phyloP scores from a whole-genome alignment of 176 grass and related monocot species.

The Canna indica region DNA sequence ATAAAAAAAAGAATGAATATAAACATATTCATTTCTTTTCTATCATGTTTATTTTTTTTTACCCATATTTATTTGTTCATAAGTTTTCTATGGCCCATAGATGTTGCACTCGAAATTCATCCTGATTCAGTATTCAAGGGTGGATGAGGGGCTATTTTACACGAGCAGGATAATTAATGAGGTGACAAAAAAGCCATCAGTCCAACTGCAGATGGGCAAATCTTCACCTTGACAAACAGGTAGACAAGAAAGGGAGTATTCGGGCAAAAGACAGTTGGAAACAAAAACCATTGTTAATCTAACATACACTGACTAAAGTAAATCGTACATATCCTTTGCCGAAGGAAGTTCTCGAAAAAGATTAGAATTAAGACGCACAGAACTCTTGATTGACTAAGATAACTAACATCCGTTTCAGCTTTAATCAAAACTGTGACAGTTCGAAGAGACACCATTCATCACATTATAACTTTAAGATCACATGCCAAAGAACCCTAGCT shows the following conservation, averaged over 20 bases:
- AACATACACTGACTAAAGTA: not conserved
- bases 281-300: not conserved
- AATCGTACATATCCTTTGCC: not conserved
- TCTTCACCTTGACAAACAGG: not conserved
- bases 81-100: too few species aligned
- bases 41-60: too few species aligned
- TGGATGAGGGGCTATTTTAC: too few species aligned
- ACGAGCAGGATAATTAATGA: not conserved
- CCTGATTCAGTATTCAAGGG: too few species aligned
- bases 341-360: not conserved
- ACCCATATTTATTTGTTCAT: too few species aligned
- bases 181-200: not conserved
- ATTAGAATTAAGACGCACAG: not conserved
- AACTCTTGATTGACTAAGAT: not conserved
- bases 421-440: not conserved
- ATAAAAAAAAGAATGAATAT: too few species aligned
- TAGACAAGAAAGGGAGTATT: not conserved
- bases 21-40: too few species aligned
- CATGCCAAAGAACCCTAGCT: slow-evolving; percentile 86
- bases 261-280: not conserved
- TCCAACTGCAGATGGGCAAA: not conserved
- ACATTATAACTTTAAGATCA: slow-evolving; percentile 21
- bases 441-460: not conserved
- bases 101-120: too few species aligned
- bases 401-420: not conserved